Conservation (phyloP, 202 grass and related monocot species). For the Panicum virgatum region DNA sequence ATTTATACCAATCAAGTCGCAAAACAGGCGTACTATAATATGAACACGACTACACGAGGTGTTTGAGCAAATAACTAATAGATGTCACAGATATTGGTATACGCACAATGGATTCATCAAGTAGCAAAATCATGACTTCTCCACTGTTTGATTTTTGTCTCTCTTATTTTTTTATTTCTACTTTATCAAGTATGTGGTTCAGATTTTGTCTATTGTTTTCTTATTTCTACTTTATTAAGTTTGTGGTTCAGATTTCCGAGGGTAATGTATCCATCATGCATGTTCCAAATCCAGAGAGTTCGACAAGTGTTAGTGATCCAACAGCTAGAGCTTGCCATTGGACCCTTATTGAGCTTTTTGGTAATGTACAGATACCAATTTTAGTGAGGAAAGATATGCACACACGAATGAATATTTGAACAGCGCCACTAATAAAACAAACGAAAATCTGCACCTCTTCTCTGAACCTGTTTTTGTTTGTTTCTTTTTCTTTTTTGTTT, state of each 20-base stretch:
- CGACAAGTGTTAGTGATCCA: neutral
- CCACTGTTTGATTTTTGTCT: neutral
- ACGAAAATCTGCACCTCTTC: neutral
- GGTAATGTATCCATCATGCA: neutral
- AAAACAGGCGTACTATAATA: neutral
- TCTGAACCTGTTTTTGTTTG: neutral
- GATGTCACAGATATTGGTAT: neutral
- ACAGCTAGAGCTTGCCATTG: neutral
- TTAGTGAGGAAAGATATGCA: neutral
- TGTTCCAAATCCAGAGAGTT: neutral
- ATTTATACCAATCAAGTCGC: neutral
- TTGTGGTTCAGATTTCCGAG: neutral
- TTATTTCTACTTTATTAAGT: neutral
- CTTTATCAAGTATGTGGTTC: neutral
- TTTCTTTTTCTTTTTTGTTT: neutral
- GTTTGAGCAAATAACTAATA: neutral
- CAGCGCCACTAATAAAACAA: neutral
- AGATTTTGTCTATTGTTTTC: neutral
- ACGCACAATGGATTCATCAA: neutral
- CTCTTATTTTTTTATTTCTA: neutral
- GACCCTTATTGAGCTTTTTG: neutral
- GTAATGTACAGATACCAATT: neutral
- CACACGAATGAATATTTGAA: neutral
- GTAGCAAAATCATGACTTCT: neutral
- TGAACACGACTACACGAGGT: neutral